Conservation (phyloP, 2,329 filamentous ascomycete species). For the Scortechinia acanthostroma region DNA sequence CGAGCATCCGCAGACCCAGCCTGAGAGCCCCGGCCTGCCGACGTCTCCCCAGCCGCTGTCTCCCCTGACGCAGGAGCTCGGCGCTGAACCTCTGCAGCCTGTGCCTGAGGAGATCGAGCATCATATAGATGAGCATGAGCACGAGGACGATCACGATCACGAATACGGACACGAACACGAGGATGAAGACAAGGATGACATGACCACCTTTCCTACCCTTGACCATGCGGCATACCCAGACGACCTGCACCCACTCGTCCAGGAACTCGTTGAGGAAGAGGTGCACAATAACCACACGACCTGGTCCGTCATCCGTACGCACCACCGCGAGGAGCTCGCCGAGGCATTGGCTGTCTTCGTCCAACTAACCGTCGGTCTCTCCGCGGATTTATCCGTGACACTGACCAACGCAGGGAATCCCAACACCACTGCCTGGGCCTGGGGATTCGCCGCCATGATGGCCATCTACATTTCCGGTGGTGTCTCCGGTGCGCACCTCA, state of each 20-base stretch:
- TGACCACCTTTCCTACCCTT: slow-evolving; percentile 5
- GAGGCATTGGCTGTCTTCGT: slow-evolving; percentile 36
- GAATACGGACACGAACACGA: too few relatives aligned
- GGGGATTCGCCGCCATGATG: slow-evolving; percentile 45
- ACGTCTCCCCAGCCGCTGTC: too few relatives aligned
- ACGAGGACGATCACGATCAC: background rate
- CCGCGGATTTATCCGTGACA: slow-evolving; percentile 35
- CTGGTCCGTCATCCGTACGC: slow-evolving; percentile 38
- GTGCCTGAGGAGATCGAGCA: slow-evolving; percentile 9
- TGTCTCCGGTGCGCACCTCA: slow-evolving; percentile 34
- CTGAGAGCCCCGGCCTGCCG: background rate
- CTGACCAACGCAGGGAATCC: slow-evolving; percentile 26
- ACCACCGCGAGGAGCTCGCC: slow-evolving; percentile 41
- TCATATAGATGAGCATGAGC: background rate
- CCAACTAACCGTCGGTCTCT: slow-evolving; percentile 34
- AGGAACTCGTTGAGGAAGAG: slow-evolving; percentile 32
- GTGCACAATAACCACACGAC: slow-evolving; percentile 36
- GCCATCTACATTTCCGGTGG: slow-evolving; percentile 37
- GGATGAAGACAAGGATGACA: background rate
- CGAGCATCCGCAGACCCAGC: background rate
- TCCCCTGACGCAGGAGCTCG: too few relatives aligned
- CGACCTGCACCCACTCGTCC: slow-evolving; percentile 31
- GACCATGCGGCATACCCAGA: slow-evolving; percentile 24
- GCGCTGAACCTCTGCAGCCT: slow-evolving; percentile 10
- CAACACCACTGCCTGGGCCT: slow-evolving; percentile 32